These are phyloP conservation scores for Takashimella koratensis DNA, from an alignment of 1,284 basidiomycete genomes.

Conservation along the genomic window DNA sequence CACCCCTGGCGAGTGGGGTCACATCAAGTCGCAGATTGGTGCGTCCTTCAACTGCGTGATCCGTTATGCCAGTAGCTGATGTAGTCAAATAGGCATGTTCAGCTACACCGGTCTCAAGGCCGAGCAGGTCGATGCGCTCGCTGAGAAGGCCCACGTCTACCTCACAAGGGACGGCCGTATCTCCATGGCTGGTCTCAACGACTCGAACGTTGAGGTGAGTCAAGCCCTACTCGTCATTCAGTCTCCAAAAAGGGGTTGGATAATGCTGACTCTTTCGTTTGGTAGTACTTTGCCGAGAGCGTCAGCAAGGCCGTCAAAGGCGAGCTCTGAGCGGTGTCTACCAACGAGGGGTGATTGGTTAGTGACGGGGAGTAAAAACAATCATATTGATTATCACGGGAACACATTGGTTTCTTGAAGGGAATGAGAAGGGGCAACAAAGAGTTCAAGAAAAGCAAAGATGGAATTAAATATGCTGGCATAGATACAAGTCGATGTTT, in stretches of 20 bases:
- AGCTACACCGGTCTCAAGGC: slow-evolving; percentile 84
- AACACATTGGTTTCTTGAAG: no score
- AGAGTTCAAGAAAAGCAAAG: no score
- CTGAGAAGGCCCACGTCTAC: slow-evolving; percentile 92
- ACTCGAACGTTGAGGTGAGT: slow-evolving; percentile 67
- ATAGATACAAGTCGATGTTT: no score
- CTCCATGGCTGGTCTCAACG: slow-evolving; percentile 94
- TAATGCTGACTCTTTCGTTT: background rate
- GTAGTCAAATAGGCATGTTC: slow-evolving; percentile 39
- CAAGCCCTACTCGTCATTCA: background rate
- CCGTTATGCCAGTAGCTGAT: no score
- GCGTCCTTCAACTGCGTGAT: slow-evolving; percentile 71
- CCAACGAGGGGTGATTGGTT: no score
- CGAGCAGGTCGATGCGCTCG: slow-evolving; percentile 78
- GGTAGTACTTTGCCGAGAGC: slow-evolving; percentile 73
- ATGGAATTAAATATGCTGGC: no score
- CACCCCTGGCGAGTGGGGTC: slow-evolving; percentile 92
- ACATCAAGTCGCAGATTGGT: slow-evolving; percentile 95
- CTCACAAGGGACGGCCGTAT: slow-evolving; percentile 68
- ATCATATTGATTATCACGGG: no score
- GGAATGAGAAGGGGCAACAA: no score
- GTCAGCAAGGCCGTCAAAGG: slow-evolving; percentile 80
- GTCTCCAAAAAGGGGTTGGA: background rate
- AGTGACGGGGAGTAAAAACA: no score
- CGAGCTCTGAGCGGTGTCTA: slow-evolving; percentile 57